Base-by-base conservation (phyloP, 306 rosid genomes). In the Adenanthera pavonina region DNA sequence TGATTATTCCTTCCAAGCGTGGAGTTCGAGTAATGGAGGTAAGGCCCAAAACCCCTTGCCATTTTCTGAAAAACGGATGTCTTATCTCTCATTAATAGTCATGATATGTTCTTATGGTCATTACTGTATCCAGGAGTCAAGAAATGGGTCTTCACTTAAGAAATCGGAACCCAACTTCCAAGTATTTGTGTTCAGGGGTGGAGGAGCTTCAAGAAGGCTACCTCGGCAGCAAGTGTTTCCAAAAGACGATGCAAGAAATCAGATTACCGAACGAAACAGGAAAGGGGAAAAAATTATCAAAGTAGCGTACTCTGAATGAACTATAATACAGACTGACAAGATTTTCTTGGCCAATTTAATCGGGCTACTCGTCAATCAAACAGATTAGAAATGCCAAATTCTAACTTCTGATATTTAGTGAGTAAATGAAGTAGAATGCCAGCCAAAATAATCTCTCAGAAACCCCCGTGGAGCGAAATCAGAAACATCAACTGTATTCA, bases 91-190 rank as follows among this genome's bases (percentile, higher is more conserved):
- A 69, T 11, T 14, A 35, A 33, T 8, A 72, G 47, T n/a, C 77
- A 15, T n/a, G 9, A 72, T 8, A 49, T n/a, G 30, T 35, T 52
- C 35, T 34, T 34, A 34, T 35, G 48, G 49, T 20, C 30, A 52
- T 51, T 72, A 52, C 5, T 8, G 34, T 72, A 3, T 7, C 30
- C n/a, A 49, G 9, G 40, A 62, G 47, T 35, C 5, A 12, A 12
- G 25, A 38, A 41, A 73, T 34, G 41, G 35, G 64, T 49, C 52
- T 44, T 19, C 8, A 72, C 57, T 52, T 73, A 17, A 74, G 2
- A 69, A 70, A 36, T 54, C 30, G 7, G 66, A 62, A 70, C 64
- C 46, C n/a, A 17, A 13, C 52, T 59, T 71, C 20, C 60, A 47
- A 59, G 53, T 69, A 25, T 49, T n/a, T 25, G 72, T 25, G 19